Conservation (phyloP, 768 basidiomycete genomes). For the Lentinula guzmanii region DNA sequence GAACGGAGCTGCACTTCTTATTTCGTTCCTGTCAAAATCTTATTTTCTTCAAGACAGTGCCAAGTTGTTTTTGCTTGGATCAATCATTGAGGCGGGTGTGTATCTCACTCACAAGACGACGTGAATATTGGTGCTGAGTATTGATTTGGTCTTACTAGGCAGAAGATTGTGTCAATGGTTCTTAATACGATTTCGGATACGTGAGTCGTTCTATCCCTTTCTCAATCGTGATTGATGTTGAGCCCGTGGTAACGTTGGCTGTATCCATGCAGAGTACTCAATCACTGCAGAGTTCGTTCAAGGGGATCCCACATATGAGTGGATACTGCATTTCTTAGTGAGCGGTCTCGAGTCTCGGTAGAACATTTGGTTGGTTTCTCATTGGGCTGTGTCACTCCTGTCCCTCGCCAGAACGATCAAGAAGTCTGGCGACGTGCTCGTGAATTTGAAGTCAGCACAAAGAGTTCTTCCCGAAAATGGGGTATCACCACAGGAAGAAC, state of each 20-base stretch:
- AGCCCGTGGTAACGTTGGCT: not conserved
- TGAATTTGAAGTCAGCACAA: conserved; percentile 35
- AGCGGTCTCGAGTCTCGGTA: conserved; percentile 3
- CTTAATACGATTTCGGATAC: conserved; percentile 30
- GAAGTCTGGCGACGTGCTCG: conserved; percentile 35
- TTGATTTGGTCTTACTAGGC: conserved; percentile 11
- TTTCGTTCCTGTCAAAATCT: conserved; percentile 2
- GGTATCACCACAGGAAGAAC: conserved; percentile 6
- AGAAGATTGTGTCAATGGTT: conserved; percentile 34
- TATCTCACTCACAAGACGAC: not conserved
- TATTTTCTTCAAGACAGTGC: conserved; percentile 1
- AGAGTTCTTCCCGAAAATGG: conserved; percentile 34
- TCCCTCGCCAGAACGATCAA: conserved; percentile 28
- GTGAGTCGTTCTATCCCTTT: conserved; percentile 17
- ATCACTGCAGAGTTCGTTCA: conserved; percentile 40
- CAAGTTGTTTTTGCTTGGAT: conserved; percentile 22
- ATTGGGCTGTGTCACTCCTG: not conserved
- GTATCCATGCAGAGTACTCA: conserved; percentile 27
- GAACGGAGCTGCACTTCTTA: conserved; percentile 1
- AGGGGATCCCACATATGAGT: conserved; percentile 44
- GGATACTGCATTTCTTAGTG: conserved; percentile 40
- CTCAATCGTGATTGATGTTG: not conserved
- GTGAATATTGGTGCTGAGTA: not conserved
- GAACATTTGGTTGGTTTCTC: not conserved
- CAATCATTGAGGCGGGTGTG: conserved; percentile 23